Percentiles rank a stretch among this genome's conserved stretches.
Evolutionary conservation across 108 stramenopile species (phyloP).

Genomic region (Cylindrotheca closterium): DNA sequence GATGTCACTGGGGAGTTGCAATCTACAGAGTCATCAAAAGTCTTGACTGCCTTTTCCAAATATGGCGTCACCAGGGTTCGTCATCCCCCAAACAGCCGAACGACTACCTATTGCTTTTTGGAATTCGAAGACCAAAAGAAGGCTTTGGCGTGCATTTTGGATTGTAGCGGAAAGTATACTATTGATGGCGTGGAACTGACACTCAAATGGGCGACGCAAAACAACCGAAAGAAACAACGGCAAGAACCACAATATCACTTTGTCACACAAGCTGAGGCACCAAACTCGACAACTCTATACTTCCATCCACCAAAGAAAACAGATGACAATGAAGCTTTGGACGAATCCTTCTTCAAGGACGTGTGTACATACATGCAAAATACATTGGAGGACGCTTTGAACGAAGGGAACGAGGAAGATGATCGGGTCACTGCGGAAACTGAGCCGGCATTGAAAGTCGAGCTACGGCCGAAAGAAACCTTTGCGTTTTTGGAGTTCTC

Average conservation of each 20-base stretch:
- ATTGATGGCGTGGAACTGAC: slow-evolving; percentile 53
- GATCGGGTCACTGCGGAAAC: slow-evolving; percentile 69
- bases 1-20: slow-evolving; percentile 66
- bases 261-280: slow-evolving; percentile 73
- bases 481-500: slow-evolving; percentile 89
- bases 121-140: slow-evolving; percentile 74
- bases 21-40: slow-evolving; percentile 27
- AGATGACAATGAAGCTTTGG: slow-evolving; percentile 1
- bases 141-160: slow-evolving; percentile 60
- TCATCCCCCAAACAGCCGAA: slow-evolving; percentile 40
- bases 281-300: slow-evolving; percentile 74
- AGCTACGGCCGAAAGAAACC: slow-evolving; percentile 38
- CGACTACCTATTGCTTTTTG: slow-evolving; percentile 70
- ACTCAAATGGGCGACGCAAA: slow-evolving; percentile 74
- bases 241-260: slow-evolving; percentile 34
- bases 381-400: slow-evolving; percentile 76
- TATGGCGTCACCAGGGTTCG: slow-evolving; percentile 53
- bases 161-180: slow-evolving; percentile 44
- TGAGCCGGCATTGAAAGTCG: slow-evolving; percentile 81
- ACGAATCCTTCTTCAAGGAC: slow-evolving; percentile 28
- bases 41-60: slow-evolving; percentile 60
- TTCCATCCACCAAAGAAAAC: slow-evolving; percentile 52
- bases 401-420: slow-evolving; percentile 34
- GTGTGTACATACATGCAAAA: slow-evolving; percentile 54
- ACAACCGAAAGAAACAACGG: slow-evolving; percentile 6